These are phyloP conservation scores for Eutrema yunnanense DNA, from an alignment of 345 rosid species.

Conservation along the genomic window DNA sequence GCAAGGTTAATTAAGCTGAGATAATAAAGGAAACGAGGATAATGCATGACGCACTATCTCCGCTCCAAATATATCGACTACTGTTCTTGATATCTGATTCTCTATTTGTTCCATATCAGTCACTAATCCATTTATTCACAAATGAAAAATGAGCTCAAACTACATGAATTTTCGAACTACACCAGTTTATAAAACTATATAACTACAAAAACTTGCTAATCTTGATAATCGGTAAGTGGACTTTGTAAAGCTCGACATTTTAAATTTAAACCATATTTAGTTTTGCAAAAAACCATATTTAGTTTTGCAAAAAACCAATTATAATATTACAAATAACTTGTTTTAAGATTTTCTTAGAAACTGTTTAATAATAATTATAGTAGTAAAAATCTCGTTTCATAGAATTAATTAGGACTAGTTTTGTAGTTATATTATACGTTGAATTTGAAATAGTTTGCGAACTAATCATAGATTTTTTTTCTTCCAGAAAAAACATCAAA, in stretches of 20 bases:
- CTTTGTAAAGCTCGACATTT: not conserved
- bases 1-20: not conserved
- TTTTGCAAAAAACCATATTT: not conserved
- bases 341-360: not conserved
- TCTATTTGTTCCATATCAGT: slow-evolving; percentile 8
- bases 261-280: not conserved
- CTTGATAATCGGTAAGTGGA: not conserved
- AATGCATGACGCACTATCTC: slow-evolving; percentile 36
- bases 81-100: slow-evolving; percentile 10
- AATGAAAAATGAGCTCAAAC: not conserved
- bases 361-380: not conserved
- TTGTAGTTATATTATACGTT: not conserved
- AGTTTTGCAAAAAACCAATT: not conserved
- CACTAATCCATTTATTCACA: slow-evolving; percentile 12
- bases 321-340: not conserved
- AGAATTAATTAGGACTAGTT: not conserved
- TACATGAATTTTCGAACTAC: not conserved
- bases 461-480: not conserved
- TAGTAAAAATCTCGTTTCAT: not conserved
- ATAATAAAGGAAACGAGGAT: slow-evolving; percentile 17
- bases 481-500: not conserved
- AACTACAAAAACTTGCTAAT: not conserved
- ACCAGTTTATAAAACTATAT: not conserved
- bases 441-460: not conserved
- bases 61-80: slow-evolving; percentile 3